Percentiles rank a stretch among this genome's conserved stretches.
Evolutionary conservation across 306 rosid species (phyloP).

Genomic region (Prosopis cineraria): DNA sequence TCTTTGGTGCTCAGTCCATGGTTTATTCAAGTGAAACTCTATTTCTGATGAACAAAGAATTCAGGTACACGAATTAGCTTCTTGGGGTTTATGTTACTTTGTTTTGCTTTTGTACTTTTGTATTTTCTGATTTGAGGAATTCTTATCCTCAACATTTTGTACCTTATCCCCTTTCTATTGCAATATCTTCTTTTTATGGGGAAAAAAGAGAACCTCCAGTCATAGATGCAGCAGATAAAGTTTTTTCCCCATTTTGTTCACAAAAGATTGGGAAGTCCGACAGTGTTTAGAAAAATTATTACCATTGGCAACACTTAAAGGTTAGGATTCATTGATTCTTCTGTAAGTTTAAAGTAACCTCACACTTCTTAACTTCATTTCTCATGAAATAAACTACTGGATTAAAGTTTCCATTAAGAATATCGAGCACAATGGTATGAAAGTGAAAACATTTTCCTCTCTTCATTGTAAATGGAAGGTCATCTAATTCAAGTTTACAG

Average conservation of each 20-base stretch:
- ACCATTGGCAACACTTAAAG: neutral
- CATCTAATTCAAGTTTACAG: neutral
- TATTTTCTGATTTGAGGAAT: neutral
- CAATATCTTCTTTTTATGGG: too few relatives aligned
- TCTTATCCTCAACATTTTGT: too few relatives aligned
- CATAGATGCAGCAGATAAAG: neutral
- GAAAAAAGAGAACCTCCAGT: too few relatives aligned
- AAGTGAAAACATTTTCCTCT: too few relatives aligned
- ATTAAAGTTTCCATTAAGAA: neutral
- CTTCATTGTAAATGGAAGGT: too few relatives aligned
- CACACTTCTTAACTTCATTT: neutral
- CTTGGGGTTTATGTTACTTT: neutral
- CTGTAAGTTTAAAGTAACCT: neutral
- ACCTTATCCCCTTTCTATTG: too few relatives aligned
- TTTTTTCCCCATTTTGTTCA: neutral
- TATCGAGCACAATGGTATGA: neutral
- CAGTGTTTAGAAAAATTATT: neutral
- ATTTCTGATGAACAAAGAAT: neutral
- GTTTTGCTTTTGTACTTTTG: neutral
- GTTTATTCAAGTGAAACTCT: neutral
- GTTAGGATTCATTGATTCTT: neutral
- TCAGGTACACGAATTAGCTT: neutral
- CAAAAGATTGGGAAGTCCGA: neutral
- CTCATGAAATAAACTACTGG: neutral
- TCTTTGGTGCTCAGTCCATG: too few relatives aligned